A percentile compares a stretch with the other conserved stretches of the same genome.
Evolutionary conservation across 768 basidiomycete genomes (phyloP).

Genomic region (Calocera viscosa): DNA sequence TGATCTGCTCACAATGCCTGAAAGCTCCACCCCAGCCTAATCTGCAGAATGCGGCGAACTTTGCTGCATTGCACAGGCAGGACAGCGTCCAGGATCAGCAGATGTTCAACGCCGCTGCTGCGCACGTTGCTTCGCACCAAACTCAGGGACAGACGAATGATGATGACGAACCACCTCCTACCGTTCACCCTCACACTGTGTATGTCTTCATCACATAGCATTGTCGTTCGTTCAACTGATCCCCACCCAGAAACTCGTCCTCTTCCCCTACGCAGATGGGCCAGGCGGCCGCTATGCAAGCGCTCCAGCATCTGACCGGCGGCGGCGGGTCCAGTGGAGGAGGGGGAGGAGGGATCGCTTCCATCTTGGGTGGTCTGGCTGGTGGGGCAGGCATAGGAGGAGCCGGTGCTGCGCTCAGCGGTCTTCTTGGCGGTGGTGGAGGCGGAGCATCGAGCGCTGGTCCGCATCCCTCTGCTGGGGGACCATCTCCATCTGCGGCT

Average conservation of each 20-base stretch:
- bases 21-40: background rate
- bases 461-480: too few relatives aligned
- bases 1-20: background rate
- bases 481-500: background rate
- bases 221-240: too few relatives aligned
- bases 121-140: background rate
- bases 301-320: background rate
- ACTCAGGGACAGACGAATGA: background rate
- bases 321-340: background rate
- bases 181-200: background rate
- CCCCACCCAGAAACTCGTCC: background rate
- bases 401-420: background rate
- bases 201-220: background rate
- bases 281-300: background rate
- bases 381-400: background rate
- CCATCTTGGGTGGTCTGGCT: background rate
- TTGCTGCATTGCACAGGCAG: background rate
- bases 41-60: background rate
- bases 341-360: background rate
- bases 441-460: background rate
- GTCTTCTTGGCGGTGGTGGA: background rate
- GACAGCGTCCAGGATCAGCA: background rate
- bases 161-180: background rate
- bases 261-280: slow-evolving; percentile 1
- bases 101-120: background rate